Evolutionary conservation across 306 rosid species (phyloP).

Genomic region (Lathyrus aphaca): DNA sequence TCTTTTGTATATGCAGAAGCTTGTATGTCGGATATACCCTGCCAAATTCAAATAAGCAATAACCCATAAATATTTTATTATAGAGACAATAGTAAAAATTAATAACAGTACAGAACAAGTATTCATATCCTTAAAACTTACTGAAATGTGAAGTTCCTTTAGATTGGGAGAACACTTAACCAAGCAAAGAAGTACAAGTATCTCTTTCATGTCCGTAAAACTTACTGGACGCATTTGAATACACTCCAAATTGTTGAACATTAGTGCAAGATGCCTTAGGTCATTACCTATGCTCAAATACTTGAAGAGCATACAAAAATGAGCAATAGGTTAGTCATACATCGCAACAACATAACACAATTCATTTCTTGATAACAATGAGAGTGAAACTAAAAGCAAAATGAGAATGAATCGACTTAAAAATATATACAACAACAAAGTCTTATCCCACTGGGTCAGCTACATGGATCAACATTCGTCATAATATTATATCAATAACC

Average conservation of each 20-base stretch:
- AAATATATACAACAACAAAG: no score
- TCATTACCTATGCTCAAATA: conserved; percentile 87
- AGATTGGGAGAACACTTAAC: conserved; percentile 77
- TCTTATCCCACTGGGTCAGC: no score
- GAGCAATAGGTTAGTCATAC: conserved; percentile 1
- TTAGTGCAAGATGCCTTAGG: conserved; percentile 46
- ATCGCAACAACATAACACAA: conserved; percentile 5
- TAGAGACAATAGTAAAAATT: background rate
- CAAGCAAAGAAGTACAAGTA: conserved; percentile 74
- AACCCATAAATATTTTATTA: conserved; percentile 4
- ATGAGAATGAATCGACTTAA: no score
- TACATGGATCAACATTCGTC: no score
- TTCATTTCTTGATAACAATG: background rate
- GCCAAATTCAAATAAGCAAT: conserved; percentile 26
- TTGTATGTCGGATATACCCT: conserved; percentile 68
- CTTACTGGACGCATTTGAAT: conserved; percentile 78
- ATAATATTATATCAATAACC: no score
- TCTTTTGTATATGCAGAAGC: conserved; percentile 57
- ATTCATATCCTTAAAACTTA: conserved; percentile 37
- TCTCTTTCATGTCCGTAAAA: conserved; percentile 86
- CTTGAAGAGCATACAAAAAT: conserved; percentile 47
- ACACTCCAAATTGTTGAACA: conserved; percentile 58
- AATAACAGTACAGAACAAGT: background rate
- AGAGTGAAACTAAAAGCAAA: no score
- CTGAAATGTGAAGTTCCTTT: conserved; percentile 79